A percentile compares a stretch with the other conserved stretches of the same genome.
These are phyloP conservation scores for Diaporthe eres DNA, from an alignment of 2,329 filamentous ascomycete species.

Conservation along the genomic window DNA sequence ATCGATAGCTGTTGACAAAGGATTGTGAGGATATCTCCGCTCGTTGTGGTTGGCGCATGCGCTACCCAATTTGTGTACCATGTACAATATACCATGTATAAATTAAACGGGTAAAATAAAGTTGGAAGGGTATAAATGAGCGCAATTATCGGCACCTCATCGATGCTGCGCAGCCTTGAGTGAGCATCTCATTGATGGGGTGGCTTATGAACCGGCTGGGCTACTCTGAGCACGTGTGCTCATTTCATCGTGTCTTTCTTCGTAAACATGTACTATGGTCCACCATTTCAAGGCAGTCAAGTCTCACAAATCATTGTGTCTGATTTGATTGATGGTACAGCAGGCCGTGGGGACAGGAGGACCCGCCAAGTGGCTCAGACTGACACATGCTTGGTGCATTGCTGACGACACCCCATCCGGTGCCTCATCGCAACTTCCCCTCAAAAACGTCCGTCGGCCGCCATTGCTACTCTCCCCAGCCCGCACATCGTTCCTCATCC, in stretches of 20 bases:
- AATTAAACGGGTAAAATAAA: not conserved
- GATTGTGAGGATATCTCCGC: not conserved
- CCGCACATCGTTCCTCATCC: not conserved
- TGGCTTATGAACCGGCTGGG: too few relatives aligned
- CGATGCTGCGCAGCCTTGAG: not conserved
- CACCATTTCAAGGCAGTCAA: not conserved
- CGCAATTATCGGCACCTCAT: too few relatives aligned
- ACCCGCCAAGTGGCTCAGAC: not conserved
- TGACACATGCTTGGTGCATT: not conserved
- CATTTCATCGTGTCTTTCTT: not conserved
- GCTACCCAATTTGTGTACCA: not conserved
- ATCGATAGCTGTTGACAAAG: not conserved
- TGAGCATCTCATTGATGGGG: not conserved
- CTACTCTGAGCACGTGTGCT: not conserved
- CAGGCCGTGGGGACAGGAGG: not conserved
- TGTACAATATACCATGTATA: conserved; percentile 25
- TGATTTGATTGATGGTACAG: not conserved
- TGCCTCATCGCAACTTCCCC: conserved; percentile 23
- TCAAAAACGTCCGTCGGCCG: conserved; percentile 3
- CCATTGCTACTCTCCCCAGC: not conserved
- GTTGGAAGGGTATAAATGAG: not conserved
- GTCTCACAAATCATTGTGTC: not conserved
- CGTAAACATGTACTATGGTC: not conserved
- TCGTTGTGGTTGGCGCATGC: not conserved
- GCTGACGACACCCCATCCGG: conserved; percentile 7